A percentile compares a stretch with the other conserved stretches of the same genome.
Evolutionary conservation across 1,139 yeast species (phyloP).

Genomic region (Blastobotrys buckinghamii): DNA sequence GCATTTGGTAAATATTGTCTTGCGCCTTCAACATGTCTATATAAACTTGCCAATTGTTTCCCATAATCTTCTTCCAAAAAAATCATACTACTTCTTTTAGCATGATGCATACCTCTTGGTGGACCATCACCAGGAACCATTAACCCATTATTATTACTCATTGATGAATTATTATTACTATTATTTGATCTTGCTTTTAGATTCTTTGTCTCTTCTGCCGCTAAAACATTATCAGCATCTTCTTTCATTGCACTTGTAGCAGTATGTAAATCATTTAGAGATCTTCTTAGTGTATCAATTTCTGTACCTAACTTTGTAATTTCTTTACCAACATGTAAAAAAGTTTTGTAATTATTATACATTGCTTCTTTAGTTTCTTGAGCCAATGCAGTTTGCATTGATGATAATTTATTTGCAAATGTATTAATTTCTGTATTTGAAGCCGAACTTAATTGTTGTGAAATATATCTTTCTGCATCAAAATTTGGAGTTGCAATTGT

Average conservation of each 20-base stretch:
- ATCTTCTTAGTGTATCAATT: conserved; percentile 52
- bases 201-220: conserved; percentile 21
- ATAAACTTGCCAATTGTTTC: conserved; percentile 61
- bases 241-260: conserved; percentile 63
- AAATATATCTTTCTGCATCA: conserved; percentile 49
- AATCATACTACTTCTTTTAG: conserved; percentile 62
- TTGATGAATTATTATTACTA: neutral
- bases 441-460: conserved; percentile 53
- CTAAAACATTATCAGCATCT: conserved; percentile 46
- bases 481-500: conserved; percentile 32
- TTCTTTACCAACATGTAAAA: conserved; percentile 62
- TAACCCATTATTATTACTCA: too few relatives aligned
- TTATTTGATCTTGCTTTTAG: neutral
- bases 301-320: conserved; percentile 59
- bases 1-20: conserved; percentile 70
- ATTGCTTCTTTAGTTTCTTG: conserved; percentile 60
- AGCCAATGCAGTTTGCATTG: conserved; percentile 50
- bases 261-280: conserved; percentile 55
- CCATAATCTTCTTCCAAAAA: conserved; percentile 81
- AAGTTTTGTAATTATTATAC: conserved; percentile 66
- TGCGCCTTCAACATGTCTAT: conserved; percentile 85
- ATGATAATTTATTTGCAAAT: conserved; percentile 53
- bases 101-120: neutral
- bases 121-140: neutral
- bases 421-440: conserved; percentile 70